A percentile compares a stretch with the other conserved stretches of the same genome.
phyloP scores from a whole-genome alignment of 2,329 filamentous ascomycete species.

The Fusarium buxicola region DNA sequence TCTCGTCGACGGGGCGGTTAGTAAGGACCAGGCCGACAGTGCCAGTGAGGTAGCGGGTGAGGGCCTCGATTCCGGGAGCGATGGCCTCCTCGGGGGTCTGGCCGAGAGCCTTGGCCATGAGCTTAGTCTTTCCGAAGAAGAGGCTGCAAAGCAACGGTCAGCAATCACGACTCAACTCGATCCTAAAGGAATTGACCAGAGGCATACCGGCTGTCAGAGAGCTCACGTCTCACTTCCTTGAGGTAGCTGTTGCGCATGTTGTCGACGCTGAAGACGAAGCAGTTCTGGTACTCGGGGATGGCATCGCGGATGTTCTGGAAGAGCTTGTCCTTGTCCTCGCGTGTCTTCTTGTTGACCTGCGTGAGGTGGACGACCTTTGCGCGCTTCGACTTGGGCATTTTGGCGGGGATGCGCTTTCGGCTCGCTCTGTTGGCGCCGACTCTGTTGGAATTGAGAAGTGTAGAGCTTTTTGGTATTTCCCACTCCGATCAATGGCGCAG shows the following conservation, averaged over 20 bases:
- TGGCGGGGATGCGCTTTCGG: constrained; percentile 42
- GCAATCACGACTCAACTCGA: constrained; percentile 10
- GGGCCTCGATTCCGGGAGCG: constrained; percentile 79
- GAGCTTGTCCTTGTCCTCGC: constrained; percentile 90
- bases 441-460: constrained; percentile 11
- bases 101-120: constrained; percentile 96
- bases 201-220: constrained; percentile 83
- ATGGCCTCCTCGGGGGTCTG: constrained; percentile 80
- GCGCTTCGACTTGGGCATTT: constrained; percentile 97
- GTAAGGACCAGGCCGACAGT: constrained; percentile 93
- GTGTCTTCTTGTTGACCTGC: constrained; percentile 90
- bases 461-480: background rate
- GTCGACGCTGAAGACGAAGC: constrained; percentile 93
- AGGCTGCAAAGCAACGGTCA: constrained; percentile 64
- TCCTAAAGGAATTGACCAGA: constrained; percentile 2
- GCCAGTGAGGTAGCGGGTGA: constrained; percentile 78
- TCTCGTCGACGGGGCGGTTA: constrained; percentile 74
- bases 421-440: constrained; percentile 10
- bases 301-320: constrained; percentile 89
- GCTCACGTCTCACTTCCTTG: constrained; percentile 87
- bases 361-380: constrained; percentile 89
- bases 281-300: constrained; percentile 86
- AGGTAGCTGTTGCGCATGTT: constrained; percentile 99
- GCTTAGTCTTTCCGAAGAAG: constrained; percentile 99
- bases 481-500: background rate